A percentile compares a stretch with the other conserved stretches of the same genome.
These are phyloP conservation scores for Fusarium sp. DNA, from an alignment of 2,329 filamentous ascomycete genomes.

Conservation along the genomic window DNA sequence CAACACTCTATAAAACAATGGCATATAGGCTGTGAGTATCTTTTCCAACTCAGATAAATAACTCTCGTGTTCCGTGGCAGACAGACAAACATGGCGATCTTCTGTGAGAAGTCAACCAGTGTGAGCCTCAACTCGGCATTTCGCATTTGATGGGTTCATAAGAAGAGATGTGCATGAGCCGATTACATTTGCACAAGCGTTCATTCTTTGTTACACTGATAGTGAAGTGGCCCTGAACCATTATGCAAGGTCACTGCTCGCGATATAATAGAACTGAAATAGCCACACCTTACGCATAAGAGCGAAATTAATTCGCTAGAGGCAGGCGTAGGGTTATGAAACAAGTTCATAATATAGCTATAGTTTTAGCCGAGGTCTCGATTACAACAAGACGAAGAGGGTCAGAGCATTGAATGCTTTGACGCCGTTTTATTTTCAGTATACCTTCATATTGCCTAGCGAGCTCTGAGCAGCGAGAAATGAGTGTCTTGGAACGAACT, in stretches of 20 bases:
- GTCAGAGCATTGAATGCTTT: background rate
- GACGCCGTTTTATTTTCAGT: background rate
- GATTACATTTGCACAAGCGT: background rate
- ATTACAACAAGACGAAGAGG: too few relatives aligned
- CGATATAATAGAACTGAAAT: slow-evolving; percentile 1
- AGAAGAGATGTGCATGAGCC: too few relatives aligned
- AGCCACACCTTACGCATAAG: background rate
- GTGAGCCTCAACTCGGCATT: too few relatives aligned
- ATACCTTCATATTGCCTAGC: background rate
- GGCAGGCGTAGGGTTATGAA: background rate
- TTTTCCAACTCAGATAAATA: too few relatives aligned
- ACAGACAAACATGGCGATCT: too few relatives aligned
- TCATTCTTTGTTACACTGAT: background rate
- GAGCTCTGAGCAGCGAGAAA: background rate
- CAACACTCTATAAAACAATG: background rate
- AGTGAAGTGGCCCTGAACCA: slow-evolving; percentile 10
- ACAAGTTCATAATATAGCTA: background rate
- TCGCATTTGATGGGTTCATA: too few relatives aligned
- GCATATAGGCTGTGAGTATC: background rate
- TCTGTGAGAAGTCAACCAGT: too few relatives aligned
- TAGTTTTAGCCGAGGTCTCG: too few relatives aligned
- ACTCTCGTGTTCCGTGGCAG: too few relatives aligned
- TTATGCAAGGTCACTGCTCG: background rate
- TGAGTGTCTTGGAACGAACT: slow-evolving; percentile 1
- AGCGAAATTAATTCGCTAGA: too few relatives aligned